Base-by-base conservation (phyloP, 2,329 filamentous ascomycete genomes). In the Neocucurbitaria cava region DNA sequence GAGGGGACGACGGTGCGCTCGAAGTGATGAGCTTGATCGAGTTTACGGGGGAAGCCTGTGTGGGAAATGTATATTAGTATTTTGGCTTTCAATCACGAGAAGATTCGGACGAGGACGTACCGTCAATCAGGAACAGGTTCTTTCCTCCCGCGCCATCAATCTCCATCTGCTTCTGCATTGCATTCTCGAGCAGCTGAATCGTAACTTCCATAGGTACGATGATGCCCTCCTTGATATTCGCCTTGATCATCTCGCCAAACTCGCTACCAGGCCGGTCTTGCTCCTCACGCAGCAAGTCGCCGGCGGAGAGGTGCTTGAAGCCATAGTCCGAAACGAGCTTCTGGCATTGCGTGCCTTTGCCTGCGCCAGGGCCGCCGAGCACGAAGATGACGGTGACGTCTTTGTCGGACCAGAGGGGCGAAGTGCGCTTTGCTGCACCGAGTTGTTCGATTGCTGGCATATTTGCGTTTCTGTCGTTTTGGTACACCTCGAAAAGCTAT, bases 171-270 rank as follows among this genome's bases (percentile, higher is more conserved):
- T 84, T 86, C 52, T 83, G 83, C 91, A 99, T 98, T 54, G 93
- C 92, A 77, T 96, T 96, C 79, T 97, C 93, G 39, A 99, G 85
- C 31, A 99, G 81, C 69, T 93, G 89, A 55, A 99, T 89, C 5
- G 95, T 99, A 46, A 98, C 92, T 77, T 98, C 94, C 91, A 96
- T 96, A n/a, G 95, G 95, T 61, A 99, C 95, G 76, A 99, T 99
- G 67, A 87, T 87, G 55, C 95, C 95, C 75, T 99, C 89, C 73
- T 89, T 91, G 83, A 99, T 99, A 81, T 95, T 93, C 66, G 89
- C 85, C 75, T 89, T 89, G 84, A 99, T 99, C 79, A 98, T 84
- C 63, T 92, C 87, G 74, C 95, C 95, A 76, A 96, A 98, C 77
- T 97, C 83, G 62, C 88, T 92, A 53, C 91, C 93, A 0, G 86